These are phyloP conservation scores for Cercophora samala DNA, from an alignment of 495 filamentous ascomycete genomes.

Conservation along the genomic window DNA sequence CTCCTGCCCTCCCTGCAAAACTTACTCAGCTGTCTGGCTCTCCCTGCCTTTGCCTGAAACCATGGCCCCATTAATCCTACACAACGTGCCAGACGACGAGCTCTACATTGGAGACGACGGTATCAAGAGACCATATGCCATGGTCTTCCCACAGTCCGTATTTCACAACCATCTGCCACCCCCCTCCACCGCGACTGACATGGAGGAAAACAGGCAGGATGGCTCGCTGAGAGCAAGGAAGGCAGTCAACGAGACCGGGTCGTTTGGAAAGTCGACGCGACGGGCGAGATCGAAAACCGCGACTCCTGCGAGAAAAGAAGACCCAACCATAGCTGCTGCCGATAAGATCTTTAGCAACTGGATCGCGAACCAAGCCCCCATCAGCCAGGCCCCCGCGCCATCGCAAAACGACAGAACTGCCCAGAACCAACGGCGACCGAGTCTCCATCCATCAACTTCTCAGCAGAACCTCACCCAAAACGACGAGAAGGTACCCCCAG, in stretches of 20 bases:
- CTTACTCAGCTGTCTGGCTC: not conserved
- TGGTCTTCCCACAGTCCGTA: conserved; percentile 54
- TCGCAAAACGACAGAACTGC: not conserved
- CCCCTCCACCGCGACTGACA: conserved; percentile 8
- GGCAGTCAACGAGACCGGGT: conserved; percentile 48
- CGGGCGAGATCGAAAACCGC: conserved; percentile 51
- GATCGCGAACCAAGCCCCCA: conserved; percentile 31
- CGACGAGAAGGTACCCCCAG: conserved; percentile 32
- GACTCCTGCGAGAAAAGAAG: conserved; percentile 51
- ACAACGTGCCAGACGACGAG: conserved; percentile 59
- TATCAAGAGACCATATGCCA: conserved; percentile 52
- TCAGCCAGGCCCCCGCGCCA: conserved; percentile 14
- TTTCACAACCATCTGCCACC: not conserved
- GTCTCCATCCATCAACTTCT: conserved; percentile 22
- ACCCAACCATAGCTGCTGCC: conserved; percentile 52
- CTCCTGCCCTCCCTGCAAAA: not conserved
- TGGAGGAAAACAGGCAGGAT: conserved; percentile 33
- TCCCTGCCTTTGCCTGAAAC: conserved; percentile 12
- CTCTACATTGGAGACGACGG: conserved; percentile 57
- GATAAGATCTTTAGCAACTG: conserved; percentile 50
- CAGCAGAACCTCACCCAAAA: conserved; percentile 24
- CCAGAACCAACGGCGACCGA: conserved; percentile 31
- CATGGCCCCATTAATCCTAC: conserved; percentile 56
- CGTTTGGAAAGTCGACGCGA: conserved; percentile 55
- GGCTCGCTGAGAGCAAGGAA: conserved; percentile 40